Evolutionary conservation across 75 land plant genomes (phyloP).

Genomic region (Selaginella moellendorffii): DNA sequence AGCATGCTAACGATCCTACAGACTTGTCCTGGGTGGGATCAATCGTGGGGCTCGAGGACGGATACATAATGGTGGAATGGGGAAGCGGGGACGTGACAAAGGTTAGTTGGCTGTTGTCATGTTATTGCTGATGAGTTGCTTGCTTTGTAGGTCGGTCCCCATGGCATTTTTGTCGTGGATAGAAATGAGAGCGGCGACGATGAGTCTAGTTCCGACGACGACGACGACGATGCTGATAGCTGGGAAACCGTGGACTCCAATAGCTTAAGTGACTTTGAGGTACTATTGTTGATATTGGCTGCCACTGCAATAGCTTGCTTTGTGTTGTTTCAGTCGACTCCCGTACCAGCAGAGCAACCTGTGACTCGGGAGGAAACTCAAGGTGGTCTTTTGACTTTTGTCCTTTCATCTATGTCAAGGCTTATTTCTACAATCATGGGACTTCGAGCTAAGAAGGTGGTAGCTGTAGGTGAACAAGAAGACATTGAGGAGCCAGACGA

Average conservation of each 20-base stretch:
- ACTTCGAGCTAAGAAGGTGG: no score
- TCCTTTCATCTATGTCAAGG: neutral
- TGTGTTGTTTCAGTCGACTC: no score
- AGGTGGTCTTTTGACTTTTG: neutral
- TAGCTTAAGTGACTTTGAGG: no score
- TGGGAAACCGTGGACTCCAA: constrained; percentile 96
- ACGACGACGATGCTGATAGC: constrained; percentile 69
- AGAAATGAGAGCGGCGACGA: no score
- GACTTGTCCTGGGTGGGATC: constrained; percentile 87
- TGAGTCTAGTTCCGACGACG: constrained; percentile 46
- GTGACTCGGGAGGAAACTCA: no score
- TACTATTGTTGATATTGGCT: no score
- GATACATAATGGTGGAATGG: constrained; percentile 94
- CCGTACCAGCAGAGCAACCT: no score
- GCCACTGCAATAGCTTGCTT: no score
- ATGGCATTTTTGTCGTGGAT: constrained; percentile 80
- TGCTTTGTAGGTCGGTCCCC: constrained; percentile 91
- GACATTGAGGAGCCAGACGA: no score
- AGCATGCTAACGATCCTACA: constrained; percentile 1
- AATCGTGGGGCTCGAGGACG: constrained; percentile 70
- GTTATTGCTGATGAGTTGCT: no score
- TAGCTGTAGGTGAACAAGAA: no score
- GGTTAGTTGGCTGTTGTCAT: constrained; percentile 32
- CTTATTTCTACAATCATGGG: no score
- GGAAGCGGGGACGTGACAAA: constrained; percentile 70